Evolutionary conservation across 2,329 filamentous ascomycete species (phyloP).

Genomic region (Xylariales sp.): DNA sequence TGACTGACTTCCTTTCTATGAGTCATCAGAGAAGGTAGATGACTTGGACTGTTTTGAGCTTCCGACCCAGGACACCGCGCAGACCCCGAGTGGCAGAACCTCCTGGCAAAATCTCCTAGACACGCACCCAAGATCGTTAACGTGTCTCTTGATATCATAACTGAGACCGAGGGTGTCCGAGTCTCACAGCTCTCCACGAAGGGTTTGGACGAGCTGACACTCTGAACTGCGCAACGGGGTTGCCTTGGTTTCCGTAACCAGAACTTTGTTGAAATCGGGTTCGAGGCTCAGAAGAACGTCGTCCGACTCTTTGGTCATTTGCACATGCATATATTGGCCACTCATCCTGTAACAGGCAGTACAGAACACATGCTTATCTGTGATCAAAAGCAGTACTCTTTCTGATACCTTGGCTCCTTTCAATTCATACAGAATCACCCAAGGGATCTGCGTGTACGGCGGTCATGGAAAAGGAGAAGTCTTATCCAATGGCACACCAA

Average conservation of each 20-base stretch:
- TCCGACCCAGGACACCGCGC: constrained; percentile 2
- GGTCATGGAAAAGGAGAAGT: constrained; percentile 17
- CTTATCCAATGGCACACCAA: constrained; percentile 22
- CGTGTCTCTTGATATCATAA: constrained; percentile 12
- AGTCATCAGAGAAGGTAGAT: constrained; percentile 16
- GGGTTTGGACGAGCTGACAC: constrained; percentile 18
- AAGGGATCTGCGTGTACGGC: constrained; percentile 14
- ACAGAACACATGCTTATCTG: constrained; percentile 20
- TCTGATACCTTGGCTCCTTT: not conserved
- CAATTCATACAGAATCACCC: constrained; percentile 4
- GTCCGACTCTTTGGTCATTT: constrained; percentile 17
- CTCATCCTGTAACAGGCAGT: constrained; percentile 16
- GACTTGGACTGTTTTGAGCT: constrained; percentile 13
- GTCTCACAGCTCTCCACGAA: constrained; percentile 11
- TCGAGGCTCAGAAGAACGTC: constrained; percentile 19
- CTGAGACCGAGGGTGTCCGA: constrained; percentile 15
- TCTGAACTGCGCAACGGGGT: constrained; percentile 17
- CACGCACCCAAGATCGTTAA: constrained; percentile 8
- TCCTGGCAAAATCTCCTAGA: not conserved
- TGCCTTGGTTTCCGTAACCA: constrained; percentile 17
- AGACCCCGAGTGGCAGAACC: constrained; percentile 1
- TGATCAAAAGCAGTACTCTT: constrained; percentile 16
- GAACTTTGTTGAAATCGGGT: constrained; percentile 19
- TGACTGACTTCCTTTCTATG: constrained; percentile 16
- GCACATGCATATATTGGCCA: constrained; percentile 15